Conservation (phyloP, 164 flowering plant genomes). For the Chimonanthus praecox region DNA sequence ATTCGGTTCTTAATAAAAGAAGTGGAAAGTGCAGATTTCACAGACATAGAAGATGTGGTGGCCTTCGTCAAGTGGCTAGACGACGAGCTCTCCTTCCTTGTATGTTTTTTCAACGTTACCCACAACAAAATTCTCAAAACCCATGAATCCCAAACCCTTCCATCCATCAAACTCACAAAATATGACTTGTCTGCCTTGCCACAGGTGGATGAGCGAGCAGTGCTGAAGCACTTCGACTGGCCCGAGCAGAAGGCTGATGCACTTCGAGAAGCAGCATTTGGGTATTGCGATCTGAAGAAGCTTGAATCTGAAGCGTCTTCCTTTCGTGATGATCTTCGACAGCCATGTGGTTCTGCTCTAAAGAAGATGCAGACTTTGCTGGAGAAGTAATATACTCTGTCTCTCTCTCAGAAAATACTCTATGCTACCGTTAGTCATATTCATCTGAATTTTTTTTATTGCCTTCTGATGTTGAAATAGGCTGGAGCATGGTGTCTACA, state of each 20-base stretch:
- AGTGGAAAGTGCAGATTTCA: slow-evolving; percentile 71
- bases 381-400: slow-evolving; percentile 56
- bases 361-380: slow-evolving; percentile 87
- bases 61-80: slow-evolving; percentile 96
- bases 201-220: slow-evolving; percentile 98
- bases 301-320: slow-evolving; percentile 67
- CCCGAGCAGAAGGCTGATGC: slow-evolving; percentile 98
- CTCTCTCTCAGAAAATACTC: not conserved
- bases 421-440: not conserved
- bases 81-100: slow-evolving; percentile 92
- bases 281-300: slow-evolving; percentile 85
- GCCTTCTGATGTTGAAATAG: slow-evolving; percentile 28
- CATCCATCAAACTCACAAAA: not conserved
- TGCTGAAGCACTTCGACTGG: slow-evolving; percentile 93
- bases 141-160: not conserved
- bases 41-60: slow-evolving; percentile 82
- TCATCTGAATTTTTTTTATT: not conserved
- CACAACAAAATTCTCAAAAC: not conserved
- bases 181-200: not conserved
- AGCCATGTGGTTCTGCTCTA: slow-evolving; percentile 63
- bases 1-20: slow-evolving; percentile 83
- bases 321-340: slow-evolving; percentile 56
- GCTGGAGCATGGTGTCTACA: slow-evolving; percentile 81
- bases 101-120: slow-evolving; percentile 5
- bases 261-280: slow-evolving; percentile 95